Percentiles rank a stretch among this genome's conserved stretches.
Evolutionary conservation across 768 basidiomycete species (phyloP).

Genomic region (Rossbeevera mucosa): DNA sequence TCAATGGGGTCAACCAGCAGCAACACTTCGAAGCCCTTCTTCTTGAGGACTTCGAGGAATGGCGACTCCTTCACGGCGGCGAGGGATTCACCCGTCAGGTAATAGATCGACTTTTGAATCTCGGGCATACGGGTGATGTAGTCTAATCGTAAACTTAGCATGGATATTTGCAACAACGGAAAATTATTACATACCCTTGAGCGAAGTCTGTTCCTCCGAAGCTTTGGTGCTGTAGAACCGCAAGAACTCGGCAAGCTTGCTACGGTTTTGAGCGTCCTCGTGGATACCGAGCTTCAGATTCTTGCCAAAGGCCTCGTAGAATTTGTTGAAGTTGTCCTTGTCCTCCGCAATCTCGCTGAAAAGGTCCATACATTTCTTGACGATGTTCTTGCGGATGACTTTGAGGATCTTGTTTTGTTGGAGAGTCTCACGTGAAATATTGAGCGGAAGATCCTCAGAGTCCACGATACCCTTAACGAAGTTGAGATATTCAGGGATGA

Average conservation of each 20-base stretch:
- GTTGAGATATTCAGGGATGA: slow-evolving; percentile 99
- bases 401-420: slow-evolving; percentile 99
- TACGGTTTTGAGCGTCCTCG: slow-evolving; percentile 97
- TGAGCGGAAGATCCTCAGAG: slow-evolving; percentile 98
- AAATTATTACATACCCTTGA: slow-evolving; percentile 65
- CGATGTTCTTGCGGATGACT: slow-evolving; percentile 98
- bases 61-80: slow-evolving; percentile 88
- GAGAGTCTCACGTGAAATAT: slow-evolving; percentile 99
- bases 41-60: slow-evolving; percentile 99
- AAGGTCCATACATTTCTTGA: slow-evolving; percentile 96
- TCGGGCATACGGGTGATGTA: slow-evolving; percentile 99
- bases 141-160: slow-evolving; percentile 43
- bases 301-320: slow-evolving; percentile 98
- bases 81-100: slow-evolving; percentile 97
- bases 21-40: slow-evolving; percentile 98
- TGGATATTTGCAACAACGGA: background rate
- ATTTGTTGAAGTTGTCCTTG: slow-evolving; percentile 97
- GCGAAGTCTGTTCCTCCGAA: slow-evolving; percentile 81
- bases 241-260: slow-evolving; percentile 98
- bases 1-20: slow-evolving; percentile 98
- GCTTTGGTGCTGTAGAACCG: slow-evolving; percentile 98
- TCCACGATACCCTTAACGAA: slow-evolving; percentile 99
- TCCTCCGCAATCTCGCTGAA: slow-evolving; percentile 97
- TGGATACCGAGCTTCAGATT: slow-evolving; percentile 99
- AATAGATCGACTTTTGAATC: slow-evolving; percentile 98